Evolutionary conservation across 2,329 filamentous ascomycete genomes (phyloP), one percentile per base, ranked within the genome.

Genomic region (Microsporum canis): DNA sequence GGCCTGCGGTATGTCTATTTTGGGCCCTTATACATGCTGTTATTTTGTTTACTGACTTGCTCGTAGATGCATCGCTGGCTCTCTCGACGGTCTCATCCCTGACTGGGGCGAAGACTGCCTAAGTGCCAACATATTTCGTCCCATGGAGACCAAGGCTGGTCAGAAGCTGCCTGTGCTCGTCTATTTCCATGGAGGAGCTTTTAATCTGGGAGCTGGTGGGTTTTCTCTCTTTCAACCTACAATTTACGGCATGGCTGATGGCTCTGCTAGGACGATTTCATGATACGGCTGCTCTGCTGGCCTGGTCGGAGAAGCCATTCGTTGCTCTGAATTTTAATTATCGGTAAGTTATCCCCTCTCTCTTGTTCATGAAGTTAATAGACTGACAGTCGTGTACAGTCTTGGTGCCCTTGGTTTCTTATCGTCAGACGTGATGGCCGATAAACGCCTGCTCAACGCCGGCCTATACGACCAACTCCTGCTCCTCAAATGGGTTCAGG

Each of bases 341-440:
- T 61, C 70, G 77, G 65, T 66, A 29, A 7, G 61, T 12, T 12
- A 34, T 34, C 29, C 17, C 12, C n/a, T n/a, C 12, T n/a, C 8
- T 34, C 5, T 2, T 14, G 8, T 14, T 49, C 51, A 33, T 4
- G 6, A 7, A 55, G 14, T n/a, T 55, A n/a, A 12, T 7, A 51
- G 27, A 12, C 45, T 51, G 17, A 51, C 27, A 31, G 23, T 31
- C 14, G 14, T 12, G 27, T 31, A 12, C 34, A 66, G 65, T 57
- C 60, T 79, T 72, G 66, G 78, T 66, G 61, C 76, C 70, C 65
- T 89, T 68, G 88, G 88, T 0, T 90, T 92, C 72, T 71, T 89
- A 33, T 80, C 82, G 7, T 84, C 79, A n/a, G 71, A 71, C 7
- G 66, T 82, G 60, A 78, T 82, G 34, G 75, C 78, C 12, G 78